Evolutionary conservation across 139 green algal genomes (phyloP).

Genomic region (Chlamydomonas incerta): DNA sequence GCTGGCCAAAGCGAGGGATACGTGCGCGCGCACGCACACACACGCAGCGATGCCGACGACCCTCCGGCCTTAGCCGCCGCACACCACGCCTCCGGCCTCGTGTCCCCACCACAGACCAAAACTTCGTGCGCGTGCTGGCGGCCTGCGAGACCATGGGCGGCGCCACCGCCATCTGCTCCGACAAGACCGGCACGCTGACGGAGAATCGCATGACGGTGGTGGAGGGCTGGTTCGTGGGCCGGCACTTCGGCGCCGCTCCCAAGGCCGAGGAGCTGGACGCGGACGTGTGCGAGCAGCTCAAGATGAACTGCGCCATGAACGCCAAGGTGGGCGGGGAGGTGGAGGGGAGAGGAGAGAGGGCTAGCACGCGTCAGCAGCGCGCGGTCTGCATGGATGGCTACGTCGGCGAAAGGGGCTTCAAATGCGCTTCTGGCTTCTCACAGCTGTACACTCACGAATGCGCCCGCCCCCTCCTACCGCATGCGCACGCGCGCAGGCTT

Average conservation of each 20-base stretch:
- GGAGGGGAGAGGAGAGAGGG: too few species aligned
- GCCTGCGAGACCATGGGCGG: conserved; percentile 98
- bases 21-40: too few species aligned
- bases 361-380: too few species aligned
- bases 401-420: too few species aligned
- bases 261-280: conserved; percentile 57
- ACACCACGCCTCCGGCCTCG: background rate
- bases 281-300: conserved; percentile 64
- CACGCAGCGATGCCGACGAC: too few species aligned
- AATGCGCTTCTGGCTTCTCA: too few species aligned
- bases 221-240: conserved; percentile 85
- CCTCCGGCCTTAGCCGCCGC: too few species aligned
- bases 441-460: too few species aligned
- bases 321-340: conserved; percentile 67
- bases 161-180: conserved; percentile 97
- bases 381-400: too few species aligned
- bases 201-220: conserved; percentile 99
- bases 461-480: background rate
- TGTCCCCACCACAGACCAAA: conserved; percentile 77
- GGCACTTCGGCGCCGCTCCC: conserved; percentile 49
- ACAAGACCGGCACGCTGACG: conserved; percentile 98
- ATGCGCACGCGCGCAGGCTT: conserved; percentile 66
- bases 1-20: too few species aligned
- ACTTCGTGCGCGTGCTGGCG: conserved; percentile 73
- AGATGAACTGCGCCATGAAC: conserved; percentile 83